phyloP scores from a whole-genome alignment of 352 stramenopile species.

The Pythium dissotocum region DNA sequence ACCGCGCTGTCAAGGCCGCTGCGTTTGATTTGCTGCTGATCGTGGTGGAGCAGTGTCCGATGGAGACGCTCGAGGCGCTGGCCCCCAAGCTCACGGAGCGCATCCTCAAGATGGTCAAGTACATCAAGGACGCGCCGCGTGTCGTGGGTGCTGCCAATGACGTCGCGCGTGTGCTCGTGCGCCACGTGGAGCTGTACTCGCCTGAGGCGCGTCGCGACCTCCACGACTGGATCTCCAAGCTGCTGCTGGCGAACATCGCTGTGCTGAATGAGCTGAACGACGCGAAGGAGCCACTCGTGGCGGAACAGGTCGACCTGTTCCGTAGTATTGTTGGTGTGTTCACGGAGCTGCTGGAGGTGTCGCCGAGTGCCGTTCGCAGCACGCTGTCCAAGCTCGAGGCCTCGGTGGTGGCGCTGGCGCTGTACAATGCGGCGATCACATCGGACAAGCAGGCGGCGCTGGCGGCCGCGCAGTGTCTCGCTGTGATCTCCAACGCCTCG shows the following conservation, averaged over 20 bases:
- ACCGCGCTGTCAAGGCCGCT: conserved; percentile 37
- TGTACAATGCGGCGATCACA: conserved; percentile 34
- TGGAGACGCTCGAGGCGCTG: conserved; percentile 60
- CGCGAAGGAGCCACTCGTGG: conserved; percentile 30
- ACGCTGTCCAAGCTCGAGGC: conserved; percentile 66
- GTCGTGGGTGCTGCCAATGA: conserved; percentile 42
- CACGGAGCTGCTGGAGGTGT: conserved; percentile 44
- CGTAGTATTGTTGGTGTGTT: conserved; percentile 46
- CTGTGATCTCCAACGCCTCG: conserved; percentile 53
- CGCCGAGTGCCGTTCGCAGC: conserved; percentile 57
- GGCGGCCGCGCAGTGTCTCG: conserved; percentile 45
- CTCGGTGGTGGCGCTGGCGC: conserved; percentile 35
- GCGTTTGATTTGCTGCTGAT: conserved; percentile 66
- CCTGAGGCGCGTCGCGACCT: conserved; percentile 61
- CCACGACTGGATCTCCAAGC: conserved; percentile 60
- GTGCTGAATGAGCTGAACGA: conserved; percentile 37
- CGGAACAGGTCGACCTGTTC: conserved; percentile 31
- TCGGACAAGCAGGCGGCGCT: conserved; percentile 24
- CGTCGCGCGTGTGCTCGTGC: conserved; percentile 47
- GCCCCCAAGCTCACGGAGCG: conserved; percentile 60
- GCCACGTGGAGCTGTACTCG: conserved; percentile 49
- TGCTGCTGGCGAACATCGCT: conserved; percentile 53
- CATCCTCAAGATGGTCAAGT: conserved; percentile 70
- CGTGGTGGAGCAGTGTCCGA: conserved; percentile 54
- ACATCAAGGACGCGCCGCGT: conserved; percentile 37